Evolutionary conservation across 192 early-diverging fungal species (phyloP).

Genomic region (Backusella australiensis): DNA sequence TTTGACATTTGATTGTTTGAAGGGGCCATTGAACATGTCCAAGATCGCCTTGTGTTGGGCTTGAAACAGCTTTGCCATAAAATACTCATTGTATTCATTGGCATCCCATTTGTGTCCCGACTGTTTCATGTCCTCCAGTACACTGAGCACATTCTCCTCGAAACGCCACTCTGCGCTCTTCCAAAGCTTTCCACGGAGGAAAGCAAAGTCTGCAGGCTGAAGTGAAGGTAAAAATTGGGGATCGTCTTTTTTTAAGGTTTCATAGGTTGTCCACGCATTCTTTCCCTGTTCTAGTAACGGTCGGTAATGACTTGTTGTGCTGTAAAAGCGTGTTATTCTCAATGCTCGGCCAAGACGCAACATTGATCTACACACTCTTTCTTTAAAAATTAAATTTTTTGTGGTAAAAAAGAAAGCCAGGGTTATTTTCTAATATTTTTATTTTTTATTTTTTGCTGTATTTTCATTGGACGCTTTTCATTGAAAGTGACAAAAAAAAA

Average conservation of each 20-base stretch:
- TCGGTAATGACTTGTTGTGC: background rate
- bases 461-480: background rate
- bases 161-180: conserved; percentile 19
- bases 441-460: background rate
- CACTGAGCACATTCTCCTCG: conserved; percentile 21
- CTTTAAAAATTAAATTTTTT: background rate
- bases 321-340: background rate
- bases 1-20: background rate
- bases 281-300: background rate
- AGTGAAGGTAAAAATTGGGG: background rate
- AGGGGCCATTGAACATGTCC: conserved; percentile 12
- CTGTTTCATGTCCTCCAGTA: conserved; percentile 26
- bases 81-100: conserved; percentile 33
- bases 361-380: background rate
- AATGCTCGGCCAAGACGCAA: background rate
- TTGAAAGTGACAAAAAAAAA: too few species aligned
- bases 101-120: conserved; percentile 17
- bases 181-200: conserved; percentile 23
- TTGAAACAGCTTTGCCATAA: conserved; percentile 28
- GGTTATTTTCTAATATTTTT: background rate
- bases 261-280: background rate
- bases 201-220: conserved; percentile 13
- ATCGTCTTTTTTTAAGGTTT: background rate
- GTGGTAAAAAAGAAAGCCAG: background rate
- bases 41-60: conserved; percentile 26